A percentile compares a stretch with the other conserved stretches of the same genome.
phyloP scores from a whole-genome alignment of 2,329 filamentous ascomycete genomes.

The Rhytidhysteron rufulum region DNA sequence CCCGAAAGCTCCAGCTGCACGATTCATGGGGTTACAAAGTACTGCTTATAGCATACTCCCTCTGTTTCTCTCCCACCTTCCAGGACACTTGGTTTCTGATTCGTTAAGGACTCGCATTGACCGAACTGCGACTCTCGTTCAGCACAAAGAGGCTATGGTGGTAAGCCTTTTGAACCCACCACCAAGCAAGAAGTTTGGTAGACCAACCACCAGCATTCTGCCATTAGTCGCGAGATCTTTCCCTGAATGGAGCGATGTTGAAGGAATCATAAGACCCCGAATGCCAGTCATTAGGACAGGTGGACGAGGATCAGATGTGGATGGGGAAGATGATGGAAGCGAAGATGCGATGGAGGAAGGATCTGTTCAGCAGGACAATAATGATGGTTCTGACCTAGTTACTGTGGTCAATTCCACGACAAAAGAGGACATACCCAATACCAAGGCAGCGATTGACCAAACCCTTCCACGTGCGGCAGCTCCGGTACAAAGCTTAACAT shows the following conservation, averaged over 20 bases:
- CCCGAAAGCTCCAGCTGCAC: slow-evolving; percentile 25
- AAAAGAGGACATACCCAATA: neutral
- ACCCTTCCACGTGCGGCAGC: neutral
- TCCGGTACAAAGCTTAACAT: neutral
- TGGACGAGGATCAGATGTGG: slow-evolving; percentile 12
- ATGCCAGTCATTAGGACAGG: slow-evolving; percentile 40
- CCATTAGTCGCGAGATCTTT: slow-evolving; percentile 72
- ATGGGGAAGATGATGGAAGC: slow-evolving; percentile 18
- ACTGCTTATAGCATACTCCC: slow-evolving; percentile 63
- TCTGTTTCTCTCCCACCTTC: slow-evolving; percentile 58
- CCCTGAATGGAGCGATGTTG: slow-evolving; percentile 61
- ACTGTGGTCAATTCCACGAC: slow-evolving; percentile 6
- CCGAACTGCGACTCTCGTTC: slow-evolving; percentile 70
- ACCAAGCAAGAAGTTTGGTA: slow-evolving; percentile 57
- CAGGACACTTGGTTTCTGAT: slow-evolving; percentile 64
- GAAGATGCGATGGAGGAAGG: slow-evolving; percentile 17
- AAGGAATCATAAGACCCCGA: slow-evolving; percentile 60
- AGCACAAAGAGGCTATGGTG: slow-evolving; percentile 68
- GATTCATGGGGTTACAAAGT: slow-evolving; percentile 46
- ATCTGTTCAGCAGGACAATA: slow-evolving; percentile 14
- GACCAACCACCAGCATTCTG: slow-evolving; percentile 67
- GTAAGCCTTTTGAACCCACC: slow-evolving; percentile 78
- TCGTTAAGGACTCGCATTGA: slow-evolving; percentile 73
- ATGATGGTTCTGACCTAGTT: slow-evolving; percentile 5
- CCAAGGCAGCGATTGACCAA: neutral